Conservation (phyloP, 805 yeast species). For the Lachancea kluyveri region DNA sequence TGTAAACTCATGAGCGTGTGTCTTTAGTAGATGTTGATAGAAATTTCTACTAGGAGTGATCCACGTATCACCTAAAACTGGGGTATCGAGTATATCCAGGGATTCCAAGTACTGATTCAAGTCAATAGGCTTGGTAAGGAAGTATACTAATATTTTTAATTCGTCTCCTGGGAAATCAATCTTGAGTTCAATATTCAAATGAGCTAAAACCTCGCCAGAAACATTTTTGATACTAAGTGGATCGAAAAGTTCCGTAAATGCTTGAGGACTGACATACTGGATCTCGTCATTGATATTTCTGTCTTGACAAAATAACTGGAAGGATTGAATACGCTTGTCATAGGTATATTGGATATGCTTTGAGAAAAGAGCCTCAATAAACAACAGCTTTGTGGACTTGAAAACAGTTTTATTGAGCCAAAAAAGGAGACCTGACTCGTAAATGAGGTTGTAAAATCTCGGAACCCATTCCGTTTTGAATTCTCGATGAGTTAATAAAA, state of each 20-base stretch:
- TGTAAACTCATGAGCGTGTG: slow-evolving; percentile 3
- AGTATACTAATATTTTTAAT: neutral
- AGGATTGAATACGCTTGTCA: slow-evolving; percentile 1
- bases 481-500: slow-evolving; percentile 6
- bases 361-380: slow-evolving; percentile 4
- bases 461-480: neutral
- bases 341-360: neutral
- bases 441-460: neutral
- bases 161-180: neutral
- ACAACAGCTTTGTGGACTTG: neutral
- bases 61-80: slow-evolving; percentile 2
- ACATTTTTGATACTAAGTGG: neutral
- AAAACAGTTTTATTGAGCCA: slow-evolving; percentile 2
- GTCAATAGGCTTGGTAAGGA: neutral
- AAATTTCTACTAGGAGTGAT: slow-evolving; percentile 6
- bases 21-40: slow-evolving; percentile 4
- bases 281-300: neutral
- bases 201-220: neutral
- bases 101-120: neutral
- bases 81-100: neutral
- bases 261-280: slow-evolving; percentile 2
- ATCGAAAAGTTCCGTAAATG: slow-evolving; percentile 1
- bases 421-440: slow-evolving; percentile 3
- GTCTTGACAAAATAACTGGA: slow-evolving; percentile 2
- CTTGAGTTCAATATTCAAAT: neutral